Conservation (phyloP, 257 asterid genomes). For the Sherardia arvensis region DNA sequence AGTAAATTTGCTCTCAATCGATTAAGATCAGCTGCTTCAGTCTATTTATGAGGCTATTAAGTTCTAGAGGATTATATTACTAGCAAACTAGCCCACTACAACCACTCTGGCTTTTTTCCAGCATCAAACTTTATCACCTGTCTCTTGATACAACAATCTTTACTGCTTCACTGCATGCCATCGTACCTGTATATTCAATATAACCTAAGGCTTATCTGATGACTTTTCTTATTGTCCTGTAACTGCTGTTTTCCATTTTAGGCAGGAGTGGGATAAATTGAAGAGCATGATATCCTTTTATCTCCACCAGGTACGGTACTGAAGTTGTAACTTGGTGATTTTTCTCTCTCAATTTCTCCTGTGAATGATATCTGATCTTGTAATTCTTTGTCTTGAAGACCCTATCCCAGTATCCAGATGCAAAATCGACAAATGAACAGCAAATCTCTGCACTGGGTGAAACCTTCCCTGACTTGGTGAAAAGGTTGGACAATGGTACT, state of each 20-base stretch:
- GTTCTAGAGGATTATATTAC: neutral
- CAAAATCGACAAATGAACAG: conserved; percentile 59
- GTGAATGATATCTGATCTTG: neutral
- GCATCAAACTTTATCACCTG: neutral
- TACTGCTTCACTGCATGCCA: neutral
- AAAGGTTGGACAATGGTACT: conserved; percentile 97
- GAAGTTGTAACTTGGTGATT: conserved; percentile 17
- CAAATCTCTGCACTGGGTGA: conserved; percentile 72
- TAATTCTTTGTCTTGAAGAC: conserved; percentile 33
- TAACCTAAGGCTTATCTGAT: neutral
- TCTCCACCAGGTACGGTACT: conserved; percentile 77
- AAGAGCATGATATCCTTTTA: conserved; percentile 58
- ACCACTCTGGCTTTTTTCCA: neutral
- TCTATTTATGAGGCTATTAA: neutral
- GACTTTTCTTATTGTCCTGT: conserved; percentile 18
- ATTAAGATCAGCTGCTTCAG: neutral
- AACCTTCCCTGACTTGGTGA: conserved; percentile 63
- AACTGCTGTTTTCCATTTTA: conserved; percentile 27
- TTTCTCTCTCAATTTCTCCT: neutral
- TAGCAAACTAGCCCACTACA: neutral
- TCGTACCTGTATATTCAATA: neutral
- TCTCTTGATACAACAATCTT: neutral
- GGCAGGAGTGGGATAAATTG: conserved; percentile 81
- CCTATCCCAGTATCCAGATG: conserved; percentile 81
- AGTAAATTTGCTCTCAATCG: neutral